phyloP scores from a whole-genome alignment of 1,284 basidiomycete genomes.

The Fomitiporia mediterranea region DNA sequence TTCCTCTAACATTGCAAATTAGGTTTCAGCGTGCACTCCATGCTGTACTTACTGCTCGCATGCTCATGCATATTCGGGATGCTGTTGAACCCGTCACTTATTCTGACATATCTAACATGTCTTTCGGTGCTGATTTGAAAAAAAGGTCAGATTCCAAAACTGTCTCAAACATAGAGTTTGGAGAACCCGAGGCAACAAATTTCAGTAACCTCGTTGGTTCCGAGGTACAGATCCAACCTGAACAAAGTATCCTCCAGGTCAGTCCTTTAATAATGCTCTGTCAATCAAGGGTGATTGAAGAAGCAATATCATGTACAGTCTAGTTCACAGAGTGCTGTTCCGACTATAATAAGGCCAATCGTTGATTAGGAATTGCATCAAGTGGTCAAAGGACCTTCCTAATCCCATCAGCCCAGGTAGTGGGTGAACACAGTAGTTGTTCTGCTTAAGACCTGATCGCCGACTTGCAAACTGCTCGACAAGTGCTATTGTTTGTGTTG shows the following conservation, averaged over 20 bases:
- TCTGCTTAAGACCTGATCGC: too few relatives aligned
- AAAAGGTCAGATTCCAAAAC: background rate
- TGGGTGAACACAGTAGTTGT: too few relatives aligned
- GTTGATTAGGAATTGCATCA: slow-evolving; percentile 1
- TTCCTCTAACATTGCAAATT: background rate
- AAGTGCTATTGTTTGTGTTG: too few relatives aligned
- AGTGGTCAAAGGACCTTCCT: too few relatives aligned
- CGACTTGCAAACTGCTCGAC: too few relatives aligned
- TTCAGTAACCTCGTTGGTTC: background rate
- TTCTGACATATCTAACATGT: background rate
- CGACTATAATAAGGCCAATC: background rate
- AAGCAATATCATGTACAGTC: background rate
- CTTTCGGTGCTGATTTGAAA: background rate
- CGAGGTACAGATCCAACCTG: background rate
- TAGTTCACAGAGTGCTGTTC: slow-evolving; percentile 1
- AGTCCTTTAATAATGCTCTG: background rate
- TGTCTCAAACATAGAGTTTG: background rate
- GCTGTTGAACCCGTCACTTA: background rate
- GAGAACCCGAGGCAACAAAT: background rate
- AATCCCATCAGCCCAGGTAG: too few relatives aligned
- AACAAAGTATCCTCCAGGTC: background rate
- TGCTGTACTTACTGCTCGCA: slow-evolving; percentile 11
- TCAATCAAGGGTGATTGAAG: background rate
- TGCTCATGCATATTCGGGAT: slow-evolving; percentile 8
- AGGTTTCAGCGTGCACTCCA: slow-evolving; percentile 7